Conservation (phyloP, 225 moss, liverwort and hornwort species). For the Climacium dendroides region DNA sequence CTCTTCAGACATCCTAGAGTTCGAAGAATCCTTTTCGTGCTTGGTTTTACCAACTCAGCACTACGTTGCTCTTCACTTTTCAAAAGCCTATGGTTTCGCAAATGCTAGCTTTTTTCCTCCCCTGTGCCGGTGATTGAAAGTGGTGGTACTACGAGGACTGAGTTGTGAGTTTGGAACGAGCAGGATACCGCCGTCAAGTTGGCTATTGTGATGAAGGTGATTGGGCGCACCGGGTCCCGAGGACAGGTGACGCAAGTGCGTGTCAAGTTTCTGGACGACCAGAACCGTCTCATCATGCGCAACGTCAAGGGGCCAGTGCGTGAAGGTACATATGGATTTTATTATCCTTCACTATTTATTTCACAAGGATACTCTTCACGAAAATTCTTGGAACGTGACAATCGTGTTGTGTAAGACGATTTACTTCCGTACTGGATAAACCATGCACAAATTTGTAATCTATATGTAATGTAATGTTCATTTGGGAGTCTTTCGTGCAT, state of each 20-base stretch:
- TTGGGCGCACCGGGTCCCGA: slow-evolving; percentile 56
- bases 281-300: slow-evolving; percentile 60
- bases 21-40: neutral
- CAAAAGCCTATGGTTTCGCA: neutral
- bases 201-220: slow-evolving; percentile 64
- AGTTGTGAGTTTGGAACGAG: neutral
- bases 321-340: slow-evolving; percentile 14
- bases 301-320: slow-evolving; percentile 62
- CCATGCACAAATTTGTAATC: neutral
- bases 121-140: neutral
- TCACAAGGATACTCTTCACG: neutral
- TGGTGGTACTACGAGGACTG: neutral
- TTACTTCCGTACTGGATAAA: neutral
- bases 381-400: too few relatives aligned
- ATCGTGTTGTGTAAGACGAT: neutral
- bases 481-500: neutral
- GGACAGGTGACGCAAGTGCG: slow-evolving; percentile 66
- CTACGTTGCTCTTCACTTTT: neutral
- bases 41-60: neutral
- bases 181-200: slow-evolving; percentile 52
- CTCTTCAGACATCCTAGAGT: neutral
- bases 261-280: slow-evolving; percentile 60
- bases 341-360: neutral
- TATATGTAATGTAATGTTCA: neutral
- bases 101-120: neutral